Evolutionary conservation across 768 basidiomycete genomes (phyloP).

Genomic region (Suillus variegatus): DNA sequence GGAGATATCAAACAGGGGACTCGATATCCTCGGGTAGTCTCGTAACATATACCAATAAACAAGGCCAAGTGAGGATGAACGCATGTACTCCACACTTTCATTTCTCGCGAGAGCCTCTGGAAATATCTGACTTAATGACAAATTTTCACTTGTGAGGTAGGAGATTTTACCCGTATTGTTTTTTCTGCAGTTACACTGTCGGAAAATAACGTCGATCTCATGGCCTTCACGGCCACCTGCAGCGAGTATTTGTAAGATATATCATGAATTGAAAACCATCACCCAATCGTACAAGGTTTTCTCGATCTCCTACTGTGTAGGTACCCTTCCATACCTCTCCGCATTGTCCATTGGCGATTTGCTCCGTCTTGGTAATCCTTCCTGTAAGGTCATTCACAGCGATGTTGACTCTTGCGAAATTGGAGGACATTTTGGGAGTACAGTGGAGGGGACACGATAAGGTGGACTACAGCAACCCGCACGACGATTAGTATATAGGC

Average conservation of each 20-base stretch:
- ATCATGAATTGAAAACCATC: background rate
- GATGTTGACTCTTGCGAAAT: background rate
- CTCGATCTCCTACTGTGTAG: background rate
- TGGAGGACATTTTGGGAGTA: background rate
- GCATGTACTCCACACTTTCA: constrained; percentile 26
- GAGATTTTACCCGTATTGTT: constrained; percentile 1
- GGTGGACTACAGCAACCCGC: background rate
- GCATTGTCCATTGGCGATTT: background rate
- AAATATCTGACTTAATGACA: background rate
- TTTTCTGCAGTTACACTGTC: background rate
- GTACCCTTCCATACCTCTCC: background rate
- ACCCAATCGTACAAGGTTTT: background rate
- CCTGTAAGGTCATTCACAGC: background rate
- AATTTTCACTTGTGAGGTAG: background rate
- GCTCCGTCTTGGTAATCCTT: background rate
- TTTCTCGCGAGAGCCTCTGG: constrained; percentile 31
- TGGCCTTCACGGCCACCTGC: background rate
- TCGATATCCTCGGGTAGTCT: constrained; percentile 15
- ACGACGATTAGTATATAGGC: background rate
- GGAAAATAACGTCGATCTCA: background rate
- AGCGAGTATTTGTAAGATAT: background rate
- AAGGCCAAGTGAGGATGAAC: constrained; percentile 25
- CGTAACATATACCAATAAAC: constrained; percentile 26
- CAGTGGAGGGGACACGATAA: background rate
- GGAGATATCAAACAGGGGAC: constrained; percentile 52